Evolutionary conservation across 345 rosid genomes (phyloP).

Genomic region (Pistacia vera): DNA sequence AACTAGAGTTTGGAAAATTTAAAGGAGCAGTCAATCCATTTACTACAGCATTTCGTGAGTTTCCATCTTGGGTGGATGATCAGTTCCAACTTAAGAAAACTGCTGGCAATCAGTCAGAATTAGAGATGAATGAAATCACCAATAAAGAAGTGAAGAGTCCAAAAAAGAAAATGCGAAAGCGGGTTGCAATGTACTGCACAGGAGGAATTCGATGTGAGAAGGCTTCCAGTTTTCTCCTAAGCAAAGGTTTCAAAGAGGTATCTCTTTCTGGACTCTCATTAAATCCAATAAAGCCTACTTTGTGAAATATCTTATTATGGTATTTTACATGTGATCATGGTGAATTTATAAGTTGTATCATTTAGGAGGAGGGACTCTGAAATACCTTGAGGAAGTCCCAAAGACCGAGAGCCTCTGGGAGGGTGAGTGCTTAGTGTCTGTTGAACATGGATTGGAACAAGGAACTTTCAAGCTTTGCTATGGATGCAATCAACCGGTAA

Average conservation of each 20-base stretch:
- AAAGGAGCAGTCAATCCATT: constrained; percentile 94
- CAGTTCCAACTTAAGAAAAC: constrained; percentile 51
- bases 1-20: constrained; percentile 93
- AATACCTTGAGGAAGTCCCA: constrained; percentile 86
- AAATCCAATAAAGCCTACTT: constrained; percentile 49
- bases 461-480: constrained; percentile 88
- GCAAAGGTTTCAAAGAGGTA: constrained; percentile 88
- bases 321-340: background rate
- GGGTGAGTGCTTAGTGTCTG: constrained; percentile 92
- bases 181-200: constrained; percentile 95
- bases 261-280: constrained; percentile 1
- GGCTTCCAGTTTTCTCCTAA: constrained; percentile 88
- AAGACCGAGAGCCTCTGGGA: constrained; percentile 84
- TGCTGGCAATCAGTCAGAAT: constrained; percentile 31
- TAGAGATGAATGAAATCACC: constrained; percentile 26
- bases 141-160: constrained; percentile 26
- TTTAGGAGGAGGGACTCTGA: constrained; percentile 87
- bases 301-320: background rate
- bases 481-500: constrained; percentile 95
- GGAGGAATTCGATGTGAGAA: constrained; percentile 98
- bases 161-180: constrained; percentile 46
- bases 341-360: constrained; percentile 72
- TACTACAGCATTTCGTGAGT: constrained; percentile 83
- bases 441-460: constrained; percentile 80
- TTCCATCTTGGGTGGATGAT: constrained; percentile 85